Evolutionary conservation across 768 basidiomycete genomes (phyloP).

Genomic region (Amanita muscaria): DNA sequence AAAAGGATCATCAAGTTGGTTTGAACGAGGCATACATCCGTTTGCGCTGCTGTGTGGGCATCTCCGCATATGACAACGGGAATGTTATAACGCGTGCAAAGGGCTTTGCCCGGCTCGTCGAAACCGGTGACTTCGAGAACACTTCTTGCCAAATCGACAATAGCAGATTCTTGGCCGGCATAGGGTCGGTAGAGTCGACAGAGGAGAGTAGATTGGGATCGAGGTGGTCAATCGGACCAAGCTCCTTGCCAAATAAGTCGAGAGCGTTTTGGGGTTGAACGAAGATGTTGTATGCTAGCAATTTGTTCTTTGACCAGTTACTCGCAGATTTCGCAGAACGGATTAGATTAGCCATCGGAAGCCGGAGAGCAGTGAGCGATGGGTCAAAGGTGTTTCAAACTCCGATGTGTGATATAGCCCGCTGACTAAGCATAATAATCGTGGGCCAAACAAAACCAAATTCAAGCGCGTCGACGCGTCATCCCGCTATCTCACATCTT

Average conservation of each 20-base stretch:
- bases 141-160: conserved; percentile 8
- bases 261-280: conserved; percentile 4
- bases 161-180: conserved; percentile 4
- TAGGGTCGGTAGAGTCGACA: neutral
- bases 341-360: conserved; percentile 15
- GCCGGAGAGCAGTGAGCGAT: neutral
- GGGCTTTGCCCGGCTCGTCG: conserved; percentile 6
- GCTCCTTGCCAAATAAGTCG: conserved; percentile 8
- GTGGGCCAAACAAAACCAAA: conserved; percentile 7
- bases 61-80: conserved; percentile 13
- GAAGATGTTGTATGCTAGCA: conserved; percentile 18
- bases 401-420: neutral
- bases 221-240: conserved; percentile 3
- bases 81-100: conserved; percentile 8
- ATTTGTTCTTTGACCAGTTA: conserved; percentile 20
- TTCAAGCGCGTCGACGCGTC: conserved; percentile 24
- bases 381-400: neutral
- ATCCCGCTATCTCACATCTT: conserved; percentile 13
- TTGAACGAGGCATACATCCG: conserved; percentile 19
- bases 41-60: conserved; percentile 10
- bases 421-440: too few relatives aligned
- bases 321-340: conserved; percentile 19
- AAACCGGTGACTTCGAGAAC: conserved; percentile 7
- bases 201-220: conserved; percentile 7
- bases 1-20: conserved; percentile 14